Evolutionary conservation across 2,329 filamentous ascomycete genomes (phyloP).

Genomic region (Calonectria leucothoes): DNA sequence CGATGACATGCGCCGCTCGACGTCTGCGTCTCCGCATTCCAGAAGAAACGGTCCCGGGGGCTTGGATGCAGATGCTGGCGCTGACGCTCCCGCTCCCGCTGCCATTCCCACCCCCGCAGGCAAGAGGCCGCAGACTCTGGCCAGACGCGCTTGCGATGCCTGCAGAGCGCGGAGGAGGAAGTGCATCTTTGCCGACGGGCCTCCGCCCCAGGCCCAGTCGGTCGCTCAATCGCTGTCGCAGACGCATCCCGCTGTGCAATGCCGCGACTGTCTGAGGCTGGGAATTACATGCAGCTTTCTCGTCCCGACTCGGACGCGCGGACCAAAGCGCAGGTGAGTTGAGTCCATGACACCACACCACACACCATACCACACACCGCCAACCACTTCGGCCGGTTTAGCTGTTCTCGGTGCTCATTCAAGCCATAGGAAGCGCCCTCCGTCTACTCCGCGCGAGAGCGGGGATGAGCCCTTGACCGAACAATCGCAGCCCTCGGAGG

Average conservation of each 20-base stretch:
- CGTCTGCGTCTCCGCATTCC: constrained; percentile 1
- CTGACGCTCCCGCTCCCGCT: not conserved
- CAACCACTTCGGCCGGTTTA: not conserved
- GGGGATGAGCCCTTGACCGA: constrained; percentile 6
- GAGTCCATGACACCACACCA: not conserved
- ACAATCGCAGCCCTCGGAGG: not conserved
- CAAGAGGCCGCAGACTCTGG: constrained; percentile 23
- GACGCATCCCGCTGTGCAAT: constrained; percentile 10
- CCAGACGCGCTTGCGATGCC: constrained; percentile 39
- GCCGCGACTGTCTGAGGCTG: constrained; percentile 31
- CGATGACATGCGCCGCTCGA: constrained; percentile 14
- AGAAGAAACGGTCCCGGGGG: not conserved
- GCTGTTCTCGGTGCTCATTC: not conserved
- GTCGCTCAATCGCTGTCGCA: not conserved
- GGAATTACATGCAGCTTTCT: constrained; percentile 37
- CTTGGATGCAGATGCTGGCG: not conserved
- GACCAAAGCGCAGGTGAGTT: constrained; percentile 38
- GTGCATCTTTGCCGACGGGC: constrained; percentile 29
- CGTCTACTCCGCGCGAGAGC: constrained; percentile 17
- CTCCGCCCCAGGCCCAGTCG: constrained; percentile 19
- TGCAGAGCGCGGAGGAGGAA: constrained; percentile 39
- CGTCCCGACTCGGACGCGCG: constrained; percentile 38
- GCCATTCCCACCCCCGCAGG: not conserved
- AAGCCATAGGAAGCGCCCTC: constrained; percentile 5
- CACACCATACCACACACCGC: not conserved